These are phyloP conservation scores for Linum trigynum DNA, from an alignment of 345 rosid genomes.

Conservation along the genomic window DNA sequence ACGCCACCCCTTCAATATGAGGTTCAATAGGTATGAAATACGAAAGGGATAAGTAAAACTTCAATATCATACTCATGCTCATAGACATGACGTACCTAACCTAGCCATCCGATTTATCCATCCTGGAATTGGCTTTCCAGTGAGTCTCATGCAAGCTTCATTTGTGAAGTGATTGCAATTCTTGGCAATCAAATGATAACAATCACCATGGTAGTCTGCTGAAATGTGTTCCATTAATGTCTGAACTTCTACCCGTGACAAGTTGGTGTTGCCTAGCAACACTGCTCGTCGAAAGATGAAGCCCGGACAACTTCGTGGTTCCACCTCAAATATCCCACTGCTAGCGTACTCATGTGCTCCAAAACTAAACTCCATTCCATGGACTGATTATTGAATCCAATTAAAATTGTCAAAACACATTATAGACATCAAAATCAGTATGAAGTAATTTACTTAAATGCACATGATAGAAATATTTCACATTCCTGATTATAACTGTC, in stretches of 20 bases:
- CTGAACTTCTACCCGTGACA: constrained; percentile 68
- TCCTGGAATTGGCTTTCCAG: constrained; percentile 85
- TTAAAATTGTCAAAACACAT: constrained; percentile 5
- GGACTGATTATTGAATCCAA: constrained; percentile 36
- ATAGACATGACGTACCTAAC: constrained; percentile 35
- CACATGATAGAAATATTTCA: not conserved
- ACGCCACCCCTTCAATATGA: not conserved
- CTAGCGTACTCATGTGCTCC: constrained; percentile 83
- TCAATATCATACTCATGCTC: constrained; percentile 5
- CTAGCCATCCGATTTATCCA: constrained; percentile 92
- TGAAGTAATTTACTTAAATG: not conserved
- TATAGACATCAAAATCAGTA: not conserved
- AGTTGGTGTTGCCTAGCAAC: constrained; percentile 51
- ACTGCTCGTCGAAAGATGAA: constrained; percentile 79
- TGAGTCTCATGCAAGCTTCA: constrained; percentile 58
- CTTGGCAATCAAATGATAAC: constrained; percentile 92
- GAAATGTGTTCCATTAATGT: constrained; percentile 74
- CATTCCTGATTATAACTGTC: too few relatives aligned
- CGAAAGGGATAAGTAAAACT: not conserved
- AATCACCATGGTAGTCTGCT: constrained; percentile 64
- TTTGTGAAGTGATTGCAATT: constrained; percentile 95
- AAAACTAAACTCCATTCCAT: constrained; percentile 76
- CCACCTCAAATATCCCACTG: constrained; percentile 91
- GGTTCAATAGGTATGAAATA: not conserved
- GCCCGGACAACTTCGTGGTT: constrained; percentile 89